Base-by-base conservation (phyloP, 2,329 filamentous ascomycete genomes). In the Colletotrichum nymphaeae region DNA sequence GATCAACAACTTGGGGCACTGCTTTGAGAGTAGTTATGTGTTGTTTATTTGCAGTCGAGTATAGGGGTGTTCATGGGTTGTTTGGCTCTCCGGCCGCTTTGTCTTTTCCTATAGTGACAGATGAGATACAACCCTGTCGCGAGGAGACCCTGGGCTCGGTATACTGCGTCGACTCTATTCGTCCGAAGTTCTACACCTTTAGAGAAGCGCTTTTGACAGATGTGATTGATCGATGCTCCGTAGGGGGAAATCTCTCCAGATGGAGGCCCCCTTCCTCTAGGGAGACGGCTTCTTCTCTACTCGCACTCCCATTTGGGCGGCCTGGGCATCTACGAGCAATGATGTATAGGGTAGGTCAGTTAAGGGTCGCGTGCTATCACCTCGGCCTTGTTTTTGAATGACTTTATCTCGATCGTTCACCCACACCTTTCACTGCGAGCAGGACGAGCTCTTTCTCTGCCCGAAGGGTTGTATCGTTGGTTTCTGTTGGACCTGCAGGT, bases 341-440 rank as follows among this genome's bases (percentile, higher is more conserved):
- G 56, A 24, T 46, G 32, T 8, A 24, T 60, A 26, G 35, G 46
- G 19, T 19, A 35, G 26, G 49, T 22, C n/a, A 37, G 19, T 22
- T 57, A 28, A 28, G 35, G 64, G 69, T 68, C 49, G 46, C 64
- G 49, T 68, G 69, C 35, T 49, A 28, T 46, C 19, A 42, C 32
- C 7, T 60, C 22, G 22, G 28, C 49, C 35, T 24, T 42, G 37
- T 32, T 35, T 16, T 62, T 35, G 30, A 55, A 35, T 65, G 59
- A 64, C 42, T 49, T 46, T 46, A 37, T 55, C 58, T 32, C 35
- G 24, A 8, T 56, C 5, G 24, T 37, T 46, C 37, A 42, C 42
- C 22, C 59, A 24, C 55, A 14, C 24, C 63, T 68, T 32, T 22
- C 30, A 19, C 30, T 42, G 22, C 37, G 22, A 35, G 8, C 19